Evolutionary conservation across 176 grass and related monocot genomes (phyloP).

Genomic region (Aegilops umbellulata): DNA sequence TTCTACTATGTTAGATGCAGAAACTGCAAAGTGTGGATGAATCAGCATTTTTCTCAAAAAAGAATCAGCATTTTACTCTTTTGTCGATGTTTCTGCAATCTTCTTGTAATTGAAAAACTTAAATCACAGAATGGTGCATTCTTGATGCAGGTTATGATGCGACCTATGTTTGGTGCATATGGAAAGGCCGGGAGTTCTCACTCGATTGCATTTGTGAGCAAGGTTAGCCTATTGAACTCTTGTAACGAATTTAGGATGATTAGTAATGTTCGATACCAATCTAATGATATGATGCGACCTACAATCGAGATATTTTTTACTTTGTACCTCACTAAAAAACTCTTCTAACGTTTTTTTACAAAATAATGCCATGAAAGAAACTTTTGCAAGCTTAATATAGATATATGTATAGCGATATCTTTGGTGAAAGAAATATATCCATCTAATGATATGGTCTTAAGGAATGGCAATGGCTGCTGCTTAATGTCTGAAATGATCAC

Average conservation of each 20-base stretch:
- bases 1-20: background rate
- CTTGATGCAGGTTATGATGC: slow-evolving; percentile 75
- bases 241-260: slow-evolving; percentile 15
- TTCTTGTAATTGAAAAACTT: background rate
- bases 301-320: background rate
- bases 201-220: slow-evolving; percentile 95
- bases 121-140: background rate
- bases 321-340: background rate
- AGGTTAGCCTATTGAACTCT: slow-evolving; percentile 51
- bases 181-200: slow-evolving; percentile 84
- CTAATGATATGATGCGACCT: no score
- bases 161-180: slow-evolving; percentile 95
- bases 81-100: background rate
- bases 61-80: background rate
- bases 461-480: background rate
- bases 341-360: no score
- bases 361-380: background rate
- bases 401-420: background rate
- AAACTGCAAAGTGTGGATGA: background rate
- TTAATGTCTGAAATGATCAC: slow-evolving; percentile 11
- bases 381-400: background rate
- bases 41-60: background rate
- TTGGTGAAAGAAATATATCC: background rate
- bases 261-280: background rate
- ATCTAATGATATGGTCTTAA: background rate